These are phyloP conservation scores for Venturia nashicola DNA, from an alignment of 2,329 filamentous ascomycete genomes.

Conservation along the genomic window DNA sequence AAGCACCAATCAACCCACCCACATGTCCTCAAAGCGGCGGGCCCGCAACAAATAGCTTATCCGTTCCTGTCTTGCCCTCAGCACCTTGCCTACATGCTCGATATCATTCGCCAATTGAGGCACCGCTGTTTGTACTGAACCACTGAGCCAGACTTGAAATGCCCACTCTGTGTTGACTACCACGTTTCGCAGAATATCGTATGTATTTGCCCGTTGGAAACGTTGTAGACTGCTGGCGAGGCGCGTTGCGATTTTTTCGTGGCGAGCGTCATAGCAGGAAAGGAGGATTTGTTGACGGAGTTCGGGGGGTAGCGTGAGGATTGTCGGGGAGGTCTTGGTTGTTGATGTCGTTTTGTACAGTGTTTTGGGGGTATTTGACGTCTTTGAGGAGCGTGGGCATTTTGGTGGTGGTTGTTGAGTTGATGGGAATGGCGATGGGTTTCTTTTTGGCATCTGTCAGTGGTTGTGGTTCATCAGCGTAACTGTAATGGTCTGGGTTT, in stretches of 20 bases:
- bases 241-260: not conserved
- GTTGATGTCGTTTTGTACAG: not conserved
- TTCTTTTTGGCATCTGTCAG: not conserved
- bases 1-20: no score
- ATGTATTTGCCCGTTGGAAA: not conserved
- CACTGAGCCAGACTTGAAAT: not conserved
- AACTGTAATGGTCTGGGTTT: not conserved
- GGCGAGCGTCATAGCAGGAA: not conserved
- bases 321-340: not conserved
- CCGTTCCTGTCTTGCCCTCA: not conserved
- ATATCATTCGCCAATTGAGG: not conserved
- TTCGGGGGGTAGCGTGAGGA: not conserved
- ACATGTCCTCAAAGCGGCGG: not conserved
- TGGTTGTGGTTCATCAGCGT: not conserved
- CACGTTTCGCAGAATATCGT: not conserved
- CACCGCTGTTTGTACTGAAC: not conserved
- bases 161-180: not conserved
- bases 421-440: not conserved
- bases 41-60: not conserved
- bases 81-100: not conserved
- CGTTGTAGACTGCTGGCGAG: not conserved
- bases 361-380: no score
- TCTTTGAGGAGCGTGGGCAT: no score
- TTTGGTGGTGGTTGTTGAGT: no score
- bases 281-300: not conserved